These are phyloP conservation scores for Blumeriella jaapii DNA, from an alignment of 2,329 filamentous ascomycete genomes.

Conservation along the genomic window DNA sequence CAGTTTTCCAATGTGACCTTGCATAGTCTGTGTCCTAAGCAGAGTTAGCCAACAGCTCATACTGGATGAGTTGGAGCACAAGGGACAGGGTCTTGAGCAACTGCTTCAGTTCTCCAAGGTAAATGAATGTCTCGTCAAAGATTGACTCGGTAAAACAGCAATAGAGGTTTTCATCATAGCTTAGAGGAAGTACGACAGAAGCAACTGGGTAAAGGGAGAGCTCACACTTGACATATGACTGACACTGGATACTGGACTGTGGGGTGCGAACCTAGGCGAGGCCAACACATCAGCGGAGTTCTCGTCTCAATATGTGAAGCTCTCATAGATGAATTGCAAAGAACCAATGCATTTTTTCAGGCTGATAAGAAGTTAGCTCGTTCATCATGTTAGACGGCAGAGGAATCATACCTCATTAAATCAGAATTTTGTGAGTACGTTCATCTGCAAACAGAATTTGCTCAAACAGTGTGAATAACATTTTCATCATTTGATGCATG, in stretches of 20 bases:
- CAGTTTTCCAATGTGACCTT: neutral
- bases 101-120: constrained; percentile 31
- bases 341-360: constrained; percentile 26
- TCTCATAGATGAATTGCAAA: constrained; percentile 5
- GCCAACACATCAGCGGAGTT: constrained; percentile 17
- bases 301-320: constrained; percentile 1
- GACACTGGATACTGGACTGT: neutral
- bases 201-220: neutral
- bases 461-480: constrained; percentile 35
- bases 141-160: constrained; percentile 27
- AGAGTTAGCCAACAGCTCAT: neutral
- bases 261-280: constrained; percentile 12
- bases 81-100: constrained; percentile 2
- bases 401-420: constrained; percentile 33
- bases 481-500: constrained; percentile 30
- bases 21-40: neutral
- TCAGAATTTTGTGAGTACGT: constrained; percentile 32
- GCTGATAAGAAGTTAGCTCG: constrained; percentile 18
- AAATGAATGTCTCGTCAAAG: constrained; percentile 29
- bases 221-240: constrained; percentile 11
- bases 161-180: constrained; percentile 28
- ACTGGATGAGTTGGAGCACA: neutral
- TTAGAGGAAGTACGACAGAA: constrained; percentile 2
- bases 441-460: constrained; percentile 27
- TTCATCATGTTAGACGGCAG: neutral